phyloP scores from a whole-genome alignment of 2,329 filamentous ascomycete genomes.

The Pseudofabraea citricarpa region DNA sequence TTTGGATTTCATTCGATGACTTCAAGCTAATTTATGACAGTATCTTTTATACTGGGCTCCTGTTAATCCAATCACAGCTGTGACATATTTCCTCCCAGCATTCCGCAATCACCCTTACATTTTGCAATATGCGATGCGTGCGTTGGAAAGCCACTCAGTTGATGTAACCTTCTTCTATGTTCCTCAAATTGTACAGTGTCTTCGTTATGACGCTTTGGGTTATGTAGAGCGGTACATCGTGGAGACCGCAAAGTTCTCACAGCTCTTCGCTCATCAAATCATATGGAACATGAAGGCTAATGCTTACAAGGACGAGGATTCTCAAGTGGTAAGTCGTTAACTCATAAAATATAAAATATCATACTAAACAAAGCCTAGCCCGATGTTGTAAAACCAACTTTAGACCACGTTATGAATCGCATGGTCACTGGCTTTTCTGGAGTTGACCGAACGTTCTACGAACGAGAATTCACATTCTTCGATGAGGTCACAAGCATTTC shows the following conservation, averaged over 20 bases:
- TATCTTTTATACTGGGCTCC: slow-evolving; percentile 92
- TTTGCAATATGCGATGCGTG: slow-evolving; percentile 94
- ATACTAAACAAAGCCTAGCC: no score
- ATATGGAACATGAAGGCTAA: slow-evolving; percentile 99
- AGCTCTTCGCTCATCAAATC: slow-evolving; percentile 96
- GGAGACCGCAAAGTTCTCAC: slow-evolving; percentile 96
- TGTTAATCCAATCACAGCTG: slow-evolving; percentile 86
- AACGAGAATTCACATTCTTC: slow-evolving; percentile 96
- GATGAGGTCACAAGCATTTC: slow-evolving; percentile 94
- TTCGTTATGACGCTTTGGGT: slow-evolving; percentile 87
- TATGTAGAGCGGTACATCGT: slow-evolving; percentile 96
- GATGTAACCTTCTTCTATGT: slow-evolving; percentile 99
- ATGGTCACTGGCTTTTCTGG: slow-evolving; percentile 78
- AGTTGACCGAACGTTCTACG: slow-evolving; percentile 80
- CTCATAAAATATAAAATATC: no score
- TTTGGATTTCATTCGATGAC: neutral
- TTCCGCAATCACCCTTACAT: slow-evolving; percentile 91
- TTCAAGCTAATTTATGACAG: slow-evolving; percentile 37
- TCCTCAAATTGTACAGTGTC: slow-evolving; percentile 91
- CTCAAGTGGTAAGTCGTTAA: slow-evolving; percentile 68
- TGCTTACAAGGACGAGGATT: slow-evolving; percentile 95
- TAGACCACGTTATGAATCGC: slow-evolving; percentile 83
- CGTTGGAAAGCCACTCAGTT: slow-evolving; percentile 89
- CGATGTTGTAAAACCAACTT: slow-evolving; percentile 85
- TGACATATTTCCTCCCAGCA: slow-evolving; percentile 87